A percentile compares a stretch with the other conserved stretches of the same genome.
These are phyloP conservation scores for Camellia japonica DNA, from an alignment of 148 eudicot species.

Conservation along the genomic window DNA sequence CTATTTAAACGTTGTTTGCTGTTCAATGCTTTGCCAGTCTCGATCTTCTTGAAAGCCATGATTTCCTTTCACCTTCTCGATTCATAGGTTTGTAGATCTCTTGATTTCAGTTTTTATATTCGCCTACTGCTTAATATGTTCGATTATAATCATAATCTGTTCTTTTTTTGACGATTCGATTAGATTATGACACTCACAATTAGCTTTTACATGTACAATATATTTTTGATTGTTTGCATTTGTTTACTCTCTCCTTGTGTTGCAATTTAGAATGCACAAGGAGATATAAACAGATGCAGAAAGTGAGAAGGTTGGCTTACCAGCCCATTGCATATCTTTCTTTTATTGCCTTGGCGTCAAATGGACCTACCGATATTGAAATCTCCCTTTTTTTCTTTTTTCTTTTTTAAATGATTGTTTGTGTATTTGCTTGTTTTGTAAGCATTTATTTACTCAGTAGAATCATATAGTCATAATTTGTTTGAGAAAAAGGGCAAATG, in stretches of 20 bases:
- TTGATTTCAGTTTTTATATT: not conserved
- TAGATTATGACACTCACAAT: too few relatives aligned
- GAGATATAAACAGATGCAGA: constrained; percentile 54
- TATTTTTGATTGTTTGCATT: constrained; percentile 20
- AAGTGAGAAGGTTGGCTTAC: constrained; percentile 46
- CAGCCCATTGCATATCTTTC: constrained; percentile 39
- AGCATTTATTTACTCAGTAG: not conserved
- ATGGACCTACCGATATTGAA: constrained; percentile 38
- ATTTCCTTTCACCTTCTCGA: not conserved
- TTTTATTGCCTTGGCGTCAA: constrained; percentile 49
- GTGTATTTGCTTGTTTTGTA: not conserved
- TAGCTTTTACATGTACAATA: not conserved
- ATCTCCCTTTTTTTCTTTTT: not conserved
- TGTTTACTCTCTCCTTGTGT: constrained; percentile 43
- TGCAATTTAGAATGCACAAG: constrained; percentile 15
- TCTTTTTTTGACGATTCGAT: not conserved
- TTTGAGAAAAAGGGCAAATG: constrained; percentile 24
- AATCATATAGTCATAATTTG: not conserved
- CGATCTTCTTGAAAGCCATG: too few relatives aligned
- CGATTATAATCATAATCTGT: not conserved
- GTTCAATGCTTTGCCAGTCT: not conserved
- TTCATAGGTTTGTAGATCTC: not conserved
- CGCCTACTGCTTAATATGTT: too few relatives aligned
- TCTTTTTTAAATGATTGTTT: not conserved
- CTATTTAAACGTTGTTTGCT: not conserved